phyloP scores from a whole-genome alignment of 768 basidiomycete species.

The Naganishia friedmannii region DNA sequence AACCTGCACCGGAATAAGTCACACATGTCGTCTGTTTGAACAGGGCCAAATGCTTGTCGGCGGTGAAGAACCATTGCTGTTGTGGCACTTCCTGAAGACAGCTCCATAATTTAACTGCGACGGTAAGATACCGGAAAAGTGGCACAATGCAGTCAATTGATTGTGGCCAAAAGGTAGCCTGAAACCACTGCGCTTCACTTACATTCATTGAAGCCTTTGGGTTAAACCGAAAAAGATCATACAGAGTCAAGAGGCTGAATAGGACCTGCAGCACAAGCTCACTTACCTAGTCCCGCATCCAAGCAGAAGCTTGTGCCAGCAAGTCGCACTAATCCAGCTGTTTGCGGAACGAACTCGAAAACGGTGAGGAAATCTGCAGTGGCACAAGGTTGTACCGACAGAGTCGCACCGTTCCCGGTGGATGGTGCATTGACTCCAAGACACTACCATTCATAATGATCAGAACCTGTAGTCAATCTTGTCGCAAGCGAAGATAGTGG shows the following conservation, averaged over 20 bases:
- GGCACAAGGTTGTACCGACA: slow-evolving; percentile 3
- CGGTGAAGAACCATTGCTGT: slow-evolving; percentile 41
- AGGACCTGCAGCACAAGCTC: neutral
- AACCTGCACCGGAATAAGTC: slow-evolving; percentile 7
- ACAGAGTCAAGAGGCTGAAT: neutral
- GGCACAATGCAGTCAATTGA: no score
- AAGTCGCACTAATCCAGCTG: slow-evolving; percentile 23
- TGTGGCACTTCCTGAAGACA: slow-evolving; percentile 34
- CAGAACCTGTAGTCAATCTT: no score
- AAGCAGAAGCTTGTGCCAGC: slow-evolving; percentile 33
- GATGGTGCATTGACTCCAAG: neutral
- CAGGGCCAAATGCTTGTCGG: slow-evolving; percentile 35
- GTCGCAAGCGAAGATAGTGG: neutral
- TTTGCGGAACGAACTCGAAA: slow-evolving; percentile 6
- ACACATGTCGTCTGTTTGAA: neutral
- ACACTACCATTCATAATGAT: neutral
- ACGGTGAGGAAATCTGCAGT: neutral
- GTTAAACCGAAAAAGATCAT: neutral
- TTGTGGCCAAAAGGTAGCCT: neutral
- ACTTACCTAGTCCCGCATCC: slow-evolving; percentile 32
- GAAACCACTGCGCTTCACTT: neutral
- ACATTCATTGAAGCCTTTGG: slow-evolving; percentile 5
- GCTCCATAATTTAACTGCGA: slow-evolving; percentile 28
- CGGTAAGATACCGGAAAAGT: no score
- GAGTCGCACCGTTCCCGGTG: neutral